phyloP scores from a whole-genome alignment of 441 rosid genomes.

The Jatropha multifida region DNA sequence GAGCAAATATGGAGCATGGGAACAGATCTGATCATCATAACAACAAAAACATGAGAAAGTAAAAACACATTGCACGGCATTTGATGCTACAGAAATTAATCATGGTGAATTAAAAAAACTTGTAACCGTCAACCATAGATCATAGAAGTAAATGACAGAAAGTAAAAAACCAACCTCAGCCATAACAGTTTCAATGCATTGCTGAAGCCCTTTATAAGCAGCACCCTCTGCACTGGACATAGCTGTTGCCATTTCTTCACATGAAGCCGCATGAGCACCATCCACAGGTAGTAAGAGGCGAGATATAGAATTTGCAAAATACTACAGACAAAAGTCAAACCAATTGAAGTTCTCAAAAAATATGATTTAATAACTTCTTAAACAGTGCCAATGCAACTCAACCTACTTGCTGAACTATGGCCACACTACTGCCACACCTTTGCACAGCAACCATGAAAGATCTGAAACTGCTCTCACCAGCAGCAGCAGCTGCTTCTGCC shows the following conservation, averaged over 20 bases:
- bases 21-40: constrained; percentile 5
- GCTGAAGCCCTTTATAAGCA: constrained; percentile 98
- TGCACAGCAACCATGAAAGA: constrained; percentile 99
- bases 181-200: constrained; percentile 98
- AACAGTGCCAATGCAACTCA: constrained; percentile 15
- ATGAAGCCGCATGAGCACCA: constrained; percentile 97
- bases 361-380: constrained; percentile 14
- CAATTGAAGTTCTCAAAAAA: constrained; percentile 17
- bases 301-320: constrained; percentile 95
- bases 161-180: constrained; percentile 74
- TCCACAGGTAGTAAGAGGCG: constrained; percentile 97
- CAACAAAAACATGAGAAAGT: not conserved
- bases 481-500: constrained; percentile 99
- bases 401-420: constrained; percentile 95
- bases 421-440: constrained; percentile 98
- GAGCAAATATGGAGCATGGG: constrained; percentile 16
- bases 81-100: constrained; percentile 8
- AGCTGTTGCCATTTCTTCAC: constrained; percentile 99
- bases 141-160: constrained; percentile 20
- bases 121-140: constrained; percentile 22
- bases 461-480: constrained; percentile 99
- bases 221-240: constrained; percentile 98
- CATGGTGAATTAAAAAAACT: not conserved
- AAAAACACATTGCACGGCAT: not conserved
- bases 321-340: constrained; percentile 47